phyloP scores from a whole-genome alignment of 352 stramenopile species.

The Albugo candida region DNA sequence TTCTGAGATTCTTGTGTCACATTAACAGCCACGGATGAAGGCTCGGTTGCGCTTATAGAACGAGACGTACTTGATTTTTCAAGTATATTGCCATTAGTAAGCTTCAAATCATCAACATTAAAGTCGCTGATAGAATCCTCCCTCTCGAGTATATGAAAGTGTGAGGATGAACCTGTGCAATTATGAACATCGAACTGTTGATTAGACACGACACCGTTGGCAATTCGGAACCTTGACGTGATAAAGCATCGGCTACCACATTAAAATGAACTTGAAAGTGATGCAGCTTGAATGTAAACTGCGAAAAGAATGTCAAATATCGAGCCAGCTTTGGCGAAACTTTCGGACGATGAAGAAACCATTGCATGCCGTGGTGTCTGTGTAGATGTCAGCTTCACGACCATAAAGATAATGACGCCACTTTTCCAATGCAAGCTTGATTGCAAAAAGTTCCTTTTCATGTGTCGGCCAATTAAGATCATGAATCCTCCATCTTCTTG shows the following conservation, averaged over 20 bases:
- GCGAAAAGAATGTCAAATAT: slow-evolving; percentile 2
- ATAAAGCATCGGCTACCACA: no score
- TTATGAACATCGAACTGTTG: slow-evolving; percentile 3
- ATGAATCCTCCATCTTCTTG: slow-evolving; percentile 4
- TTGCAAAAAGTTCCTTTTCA: slow-evolving; percentile 2
- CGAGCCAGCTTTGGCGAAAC: slow-evolving; percentile 3
- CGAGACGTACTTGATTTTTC: no score
- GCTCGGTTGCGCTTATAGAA: slow-evolving; percentile 1
- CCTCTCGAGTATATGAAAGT: no score
- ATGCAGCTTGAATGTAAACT: no score
- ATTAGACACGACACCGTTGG: slow-evolving; percentile 2
- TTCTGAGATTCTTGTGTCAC: not conserved
- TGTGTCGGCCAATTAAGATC: slow-evolving; percentile 6
- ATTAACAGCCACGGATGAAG: no score
- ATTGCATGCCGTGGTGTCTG: slow-evolving; percentile 4
- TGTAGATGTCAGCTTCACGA: slow-evolving; percentile 8
- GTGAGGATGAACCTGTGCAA: slow-evolving; percentile 7
- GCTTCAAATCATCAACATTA: no score
- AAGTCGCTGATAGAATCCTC: no score
- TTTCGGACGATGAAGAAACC: slow-evolving; percentile 4
- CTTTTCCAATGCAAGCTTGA: slow-evolving; percentile 6
- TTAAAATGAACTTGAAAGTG: no score
- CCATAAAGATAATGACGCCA: slow-evolving; percentile 1
- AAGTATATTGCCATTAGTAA: no score
- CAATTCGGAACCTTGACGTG: no score